A percentile compares a stretch with the other conserved stretches of the same genome.
Conservation (phyloP, 177 flowering plant genomes). For the Vitis hybrid region DNA sequence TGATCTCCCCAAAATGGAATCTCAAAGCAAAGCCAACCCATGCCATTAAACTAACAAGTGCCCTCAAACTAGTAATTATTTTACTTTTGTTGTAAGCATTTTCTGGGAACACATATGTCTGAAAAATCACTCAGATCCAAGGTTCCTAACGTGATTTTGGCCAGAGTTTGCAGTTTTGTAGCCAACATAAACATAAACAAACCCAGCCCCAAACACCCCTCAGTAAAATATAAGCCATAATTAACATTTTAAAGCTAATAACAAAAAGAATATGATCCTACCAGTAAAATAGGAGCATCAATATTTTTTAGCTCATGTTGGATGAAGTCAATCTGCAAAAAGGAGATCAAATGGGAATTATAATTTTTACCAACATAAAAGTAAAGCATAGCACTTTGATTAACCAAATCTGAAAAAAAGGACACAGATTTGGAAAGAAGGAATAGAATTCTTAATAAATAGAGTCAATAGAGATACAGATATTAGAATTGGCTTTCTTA, state of each 20-base stretch:
- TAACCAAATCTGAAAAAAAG: background rate
- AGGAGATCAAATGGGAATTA: background rate
- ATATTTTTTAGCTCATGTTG: slow-evolving; percentile 57
- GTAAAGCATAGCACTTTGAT: background rate
- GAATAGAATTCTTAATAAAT: too few relatives aligned
- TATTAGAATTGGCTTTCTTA: background rate
- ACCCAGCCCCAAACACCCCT: background rate
- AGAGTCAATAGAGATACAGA: too few relatives aligned
- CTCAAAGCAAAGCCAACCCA: too few relatives aligned
- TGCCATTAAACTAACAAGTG: too few relatives aligned
- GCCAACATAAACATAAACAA: background rate
- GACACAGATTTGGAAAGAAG: too few relatives aligned
- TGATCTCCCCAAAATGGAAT: too few relatives aligned
- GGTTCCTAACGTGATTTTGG: background rate
- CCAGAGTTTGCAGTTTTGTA: background rate
- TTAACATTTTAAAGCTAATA: background rate
- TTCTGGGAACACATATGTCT: background rate
- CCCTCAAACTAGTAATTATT: too few relatives aligned
- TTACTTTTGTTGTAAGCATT: background rate
- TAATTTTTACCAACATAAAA: background rate
- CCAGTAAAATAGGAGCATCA: slow-evolving; percentile 69
- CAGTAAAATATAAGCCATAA: background rate
- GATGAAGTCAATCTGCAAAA: slow-evolving; percentile 71
- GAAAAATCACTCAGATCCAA: background rate
- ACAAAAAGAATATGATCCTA: slow-evolving; percentile 24